Evolutionary conservation across 129 eudicot species (phyloP), one percentile per base, ranked within the genome.

Genomic region (Pseudognaphalium luteoalbum): DNA sequence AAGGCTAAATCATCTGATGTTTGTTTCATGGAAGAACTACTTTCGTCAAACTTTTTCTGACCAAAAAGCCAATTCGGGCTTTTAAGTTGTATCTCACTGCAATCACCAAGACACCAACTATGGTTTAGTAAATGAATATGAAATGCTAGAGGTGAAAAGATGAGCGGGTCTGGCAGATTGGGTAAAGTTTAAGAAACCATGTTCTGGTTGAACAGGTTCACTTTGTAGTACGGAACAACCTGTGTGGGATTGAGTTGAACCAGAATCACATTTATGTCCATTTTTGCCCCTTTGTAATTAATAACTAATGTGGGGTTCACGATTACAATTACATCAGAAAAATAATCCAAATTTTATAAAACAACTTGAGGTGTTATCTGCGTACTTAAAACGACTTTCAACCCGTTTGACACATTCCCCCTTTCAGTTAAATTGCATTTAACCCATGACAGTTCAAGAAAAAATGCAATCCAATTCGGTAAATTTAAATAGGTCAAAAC

Each of bases 61-160:
- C 98, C 98, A 86, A 94, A 94, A 79, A 94, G 91, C 98, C 98
- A 94, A 67, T 94, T 94, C 72, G 98, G 98, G 76, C 92, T 94
- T 81, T 82, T 94, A 51, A 94, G 97, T 71, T 94, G 98, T 84
- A 94, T 89, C 80, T 94, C 98, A 74, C 98, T 94, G 93, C 86
- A 80, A 77, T 29, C 60, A 73, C 22, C 14, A 11, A 80, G 74
- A 21, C 60, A 73, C 22, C 14, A 11, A 57, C 22, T 19, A 73
- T 58, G 52, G 29, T 15, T 63, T 32, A 64, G 69, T 64, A 64
- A 5, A 62, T 22, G 33, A 62, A 64, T 16, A 64, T 15, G 16
- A 33, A 64, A 28, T 32, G 41, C 42, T 32, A 30, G 8, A 63
- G 1, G 29, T 21, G 25, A 21, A 7, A 56, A 56, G 25, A 56